Conservation (phyloP, 495 filamentous ascomycete species). For the Neurospora sp. region DNA sequence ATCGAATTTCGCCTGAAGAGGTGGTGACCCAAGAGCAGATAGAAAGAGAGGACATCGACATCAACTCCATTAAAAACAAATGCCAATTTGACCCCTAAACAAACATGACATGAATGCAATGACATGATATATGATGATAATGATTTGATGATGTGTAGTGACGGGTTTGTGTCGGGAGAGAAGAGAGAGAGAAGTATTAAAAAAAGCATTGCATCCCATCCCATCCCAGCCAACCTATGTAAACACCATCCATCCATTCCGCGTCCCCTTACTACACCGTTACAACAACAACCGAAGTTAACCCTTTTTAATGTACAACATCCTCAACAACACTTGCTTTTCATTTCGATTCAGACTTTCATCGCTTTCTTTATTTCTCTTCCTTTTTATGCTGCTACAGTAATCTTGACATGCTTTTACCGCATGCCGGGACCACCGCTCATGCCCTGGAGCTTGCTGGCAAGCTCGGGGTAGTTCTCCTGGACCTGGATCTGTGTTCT, state of each 20-base stretch:
- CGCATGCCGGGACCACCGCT: constrained; percentile 20
- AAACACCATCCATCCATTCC: not conserved
- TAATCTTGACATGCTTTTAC: constrained; percentile 6
- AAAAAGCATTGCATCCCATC: not conserved
- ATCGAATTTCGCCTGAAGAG: no score
- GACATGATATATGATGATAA: not conserved
- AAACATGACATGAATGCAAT: not conserved
- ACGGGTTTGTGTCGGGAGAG: not conserved
- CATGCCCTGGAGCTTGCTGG: constrained; percentile 71
- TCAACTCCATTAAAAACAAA: not conserved
- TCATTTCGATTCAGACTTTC: not conserved
- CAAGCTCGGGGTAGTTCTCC: constrained; percentile 95
- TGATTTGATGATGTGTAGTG: not conserved
- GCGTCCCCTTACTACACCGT: not conserved
- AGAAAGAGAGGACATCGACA: not conserved
- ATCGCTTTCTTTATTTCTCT: not conserved
- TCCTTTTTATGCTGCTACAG: not conserved
- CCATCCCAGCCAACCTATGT: not conserved
- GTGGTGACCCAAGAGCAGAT: no score
- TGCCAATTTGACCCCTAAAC: not conserved
- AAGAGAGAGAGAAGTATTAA: not conserved
- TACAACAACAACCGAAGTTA: not conserved
- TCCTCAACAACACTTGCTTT: no score
- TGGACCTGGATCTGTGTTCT: constrained; percentile 95
- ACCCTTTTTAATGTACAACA: not conserved